Evolutionary conservation across 768 basidiomycete species (phyloP).

Genomic region (Phaeotremella skinneri): DNA sequence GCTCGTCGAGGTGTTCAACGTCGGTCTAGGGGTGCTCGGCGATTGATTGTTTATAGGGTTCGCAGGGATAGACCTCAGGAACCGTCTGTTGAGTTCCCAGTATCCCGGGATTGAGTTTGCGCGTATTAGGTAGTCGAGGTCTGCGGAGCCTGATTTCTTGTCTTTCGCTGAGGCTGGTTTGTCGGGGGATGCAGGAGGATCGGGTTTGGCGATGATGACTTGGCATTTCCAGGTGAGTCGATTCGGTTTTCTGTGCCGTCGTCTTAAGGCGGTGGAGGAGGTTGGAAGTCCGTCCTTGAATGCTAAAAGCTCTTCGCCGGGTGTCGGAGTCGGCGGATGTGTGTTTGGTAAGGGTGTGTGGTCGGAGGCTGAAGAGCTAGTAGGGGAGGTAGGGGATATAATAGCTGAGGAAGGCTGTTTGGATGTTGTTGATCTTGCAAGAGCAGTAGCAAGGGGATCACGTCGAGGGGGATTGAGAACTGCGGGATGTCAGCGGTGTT

Average conservation of each 20-base stretch:
- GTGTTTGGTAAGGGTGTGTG: constrained; percentile 19
- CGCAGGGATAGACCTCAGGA: constrained; percentile 34
- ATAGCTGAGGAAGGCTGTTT: constrained; percentile 7
- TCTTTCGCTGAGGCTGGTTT: constrained; percentile 17
- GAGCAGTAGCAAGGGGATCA: constrained; percentile 42
- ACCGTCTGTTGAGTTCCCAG: constrained; percentile 73
- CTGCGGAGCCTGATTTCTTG: constrained; percentile 17
- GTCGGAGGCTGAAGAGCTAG: constrained; percentile 16
- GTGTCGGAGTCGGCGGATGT: constrained; percentile 4
- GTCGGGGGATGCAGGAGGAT: constrained; percentile 13
- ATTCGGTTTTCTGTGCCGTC: background rate
- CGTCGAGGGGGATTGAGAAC: constrained; percentile 33
- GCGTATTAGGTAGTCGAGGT: constrained; percentile 54
- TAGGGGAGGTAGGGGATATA: background rate
- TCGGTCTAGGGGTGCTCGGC: constrained; percentile 4
- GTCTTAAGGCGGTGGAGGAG: background rate
- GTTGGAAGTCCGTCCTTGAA: background rate
- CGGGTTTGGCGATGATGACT: constrained; percentile 34
- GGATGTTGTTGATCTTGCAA: constrained; percentile 34
- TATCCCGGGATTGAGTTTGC: constrained; percentile 75
- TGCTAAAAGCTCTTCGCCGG: background rate
- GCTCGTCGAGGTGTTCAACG: background rate
- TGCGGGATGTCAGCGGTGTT: constrained; percentile 9
- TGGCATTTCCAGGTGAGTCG: constrained; percentile 36
- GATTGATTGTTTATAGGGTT: background rate